These are phyloP conservation scores for Hibiscus syriacus DNA, from an alignment of 345 rosid species.

Conservation along the genomic window DNA sequence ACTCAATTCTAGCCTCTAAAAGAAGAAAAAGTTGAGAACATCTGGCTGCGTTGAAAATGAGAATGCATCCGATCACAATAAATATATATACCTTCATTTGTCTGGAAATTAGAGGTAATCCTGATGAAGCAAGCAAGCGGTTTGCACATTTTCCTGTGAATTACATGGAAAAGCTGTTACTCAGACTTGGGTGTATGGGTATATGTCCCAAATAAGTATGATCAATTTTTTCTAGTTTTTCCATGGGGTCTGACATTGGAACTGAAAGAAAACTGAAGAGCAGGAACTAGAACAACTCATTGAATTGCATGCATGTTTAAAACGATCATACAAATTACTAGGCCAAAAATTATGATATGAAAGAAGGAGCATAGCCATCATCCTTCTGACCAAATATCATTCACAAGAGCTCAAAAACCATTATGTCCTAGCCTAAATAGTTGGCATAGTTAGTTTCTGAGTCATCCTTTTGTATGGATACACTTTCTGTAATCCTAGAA, in stretches of 20 bases:
- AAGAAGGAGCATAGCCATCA: not conserved
- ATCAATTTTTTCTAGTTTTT: not conserved
- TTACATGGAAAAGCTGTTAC: not conserved
- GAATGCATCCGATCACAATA: constrained; percentile 1
- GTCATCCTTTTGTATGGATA: not conserved
- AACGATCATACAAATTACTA: not conserved
- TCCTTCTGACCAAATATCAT: not conserved
- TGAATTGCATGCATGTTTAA: not conserved
- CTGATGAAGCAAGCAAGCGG: constrained; percentile 5
- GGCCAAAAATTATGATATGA: not conserved
- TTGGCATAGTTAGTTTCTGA: not conserved
- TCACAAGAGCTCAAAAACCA: not conserved
- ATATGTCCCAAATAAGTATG: not conserved
- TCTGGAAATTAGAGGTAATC: constrained; percentile 32
- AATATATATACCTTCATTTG: constrained; percentile 72
- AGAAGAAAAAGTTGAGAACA: constrained; percentile 1
- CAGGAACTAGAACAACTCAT: not conserved
- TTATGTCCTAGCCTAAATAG: not conserved
- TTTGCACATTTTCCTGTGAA: constrained; percentile 6
- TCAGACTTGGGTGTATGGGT: not conserved
- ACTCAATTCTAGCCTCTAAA: constrained; percentile 66
- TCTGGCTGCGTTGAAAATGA: not conserved
- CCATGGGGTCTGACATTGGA: not conserved
- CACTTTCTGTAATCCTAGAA: not conserved
- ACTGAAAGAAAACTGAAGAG: too few species aligned